phyloP scores from a whole-genome alignment of 345 rosid genomes.

The Limnanthes douglasii region DNA sequence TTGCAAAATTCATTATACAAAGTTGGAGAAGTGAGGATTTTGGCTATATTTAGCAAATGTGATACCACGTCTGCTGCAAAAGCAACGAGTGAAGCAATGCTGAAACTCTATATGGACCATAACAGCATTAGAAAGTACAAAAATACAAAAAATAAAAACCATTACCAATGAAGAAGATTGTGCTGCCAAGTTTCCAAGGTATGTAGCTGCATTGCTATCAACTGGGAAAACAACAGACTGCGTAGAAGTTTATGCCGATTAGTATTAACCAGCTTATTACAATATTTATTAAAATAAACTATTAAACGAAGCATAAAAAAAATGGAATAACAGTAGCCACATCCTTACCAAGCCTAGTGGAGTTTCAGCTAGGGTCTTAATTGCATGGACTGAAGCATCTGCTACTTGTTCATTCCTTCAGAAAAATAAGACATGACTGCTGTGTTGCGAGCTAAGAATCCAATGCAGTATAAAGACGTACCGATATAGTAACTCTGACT shows the following conservation, averaged over 20 bases:
- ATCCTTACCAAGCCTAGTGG: constrained; percentile 56
- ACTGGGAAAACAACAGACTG: constrained; percentile 58
- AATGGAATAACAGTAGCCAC: constrained; percentile 4
- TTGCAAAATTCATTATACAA: too few species aligned
- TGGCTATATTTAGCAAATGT: too few species aligned
- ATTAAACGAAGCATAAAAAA: background rate
- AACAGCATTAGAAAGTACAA: background rate
- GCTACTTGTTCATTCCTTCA: constrained; percentile 71
- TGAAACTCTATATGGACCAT: background rate
- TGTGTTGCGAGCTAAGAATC: too few species aligned
- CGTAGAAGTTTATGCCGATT: constrained; percentile 7
- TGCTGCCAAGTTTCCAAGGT: constrained; percentile 54
- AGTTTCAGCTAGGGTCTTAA: constrained; percentile 41
- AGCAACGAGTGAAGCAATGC: constrained; percentile 2
- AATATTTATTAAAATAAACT: background rate
- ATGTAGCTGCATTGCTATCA: constrained; percentile 29
- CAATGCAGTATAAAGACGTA: too few species aligned
- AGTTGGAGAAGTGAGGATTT: too few species aligned
- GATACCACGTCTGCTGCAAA: too few species aligned
- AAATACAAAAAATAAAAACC: background rate
- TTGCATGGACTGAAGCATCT: constrained; percentile 53
- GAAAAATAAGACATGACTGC: background rate
- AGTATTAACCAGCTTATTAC: constrained; percentile 1
- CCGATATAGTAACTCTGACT: too few species aligned
- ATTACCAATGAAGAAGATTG: constrained; percentile 60